Conservation (phyloP, 73 alveolate genomes). For the Stentor coeruleus region DNA sequence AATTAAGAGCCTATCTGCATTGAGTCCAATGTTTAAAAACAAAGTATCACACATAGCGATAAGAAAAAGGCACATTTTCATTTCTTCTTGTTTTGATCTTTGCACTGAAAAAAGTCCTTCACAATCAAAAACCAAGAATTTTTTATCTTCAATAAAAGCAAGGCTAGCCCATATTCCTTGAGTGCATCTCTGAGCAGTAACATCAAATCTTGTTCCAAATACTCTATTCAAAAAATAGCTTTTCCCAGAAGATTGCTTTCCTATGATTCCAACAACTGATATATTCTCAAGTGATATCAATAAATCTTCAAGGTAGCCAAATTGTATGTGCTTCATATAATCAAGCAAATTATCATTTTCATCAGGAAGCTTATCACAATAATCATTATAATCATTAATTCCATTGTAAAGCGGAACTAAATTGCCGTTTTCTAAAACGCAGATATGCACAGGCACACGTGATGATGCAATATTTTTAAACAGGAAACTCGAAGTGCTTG, state of each 20-base stretch:
- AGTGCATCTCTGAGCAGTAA: constrained; percentile 70
- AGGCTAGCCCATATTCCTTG: constrained; percentile 72
- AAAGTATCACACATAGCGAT: constrained; percentile 49
- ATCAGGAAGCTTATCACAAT: not conserved
- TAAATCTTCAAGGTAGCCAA: constrained; percentile 3
- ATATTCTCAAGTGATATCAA: not conserved
- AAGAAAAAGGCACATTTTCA: constrained; percentile 42
- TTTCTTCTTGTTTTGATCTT: constrained; percentile 64
- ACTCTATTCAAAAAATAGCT: constrained; percentile 59
- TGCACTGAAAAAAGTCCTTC: constrained; percentile 62
- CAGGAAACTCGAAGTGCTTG: not conserved
- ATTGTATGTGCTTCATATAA: not conserved
- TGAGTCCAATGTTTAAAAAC: constrained; percentile 49
- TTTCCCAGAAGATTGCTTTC: constrained; percentile 61
- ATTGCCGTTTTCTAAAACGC: constrained; percentile 3
- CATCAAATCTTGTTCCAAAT: constrained; percentile 70
- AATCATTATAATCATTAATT: not conserved
- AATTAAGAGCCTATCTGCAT: not conserved
- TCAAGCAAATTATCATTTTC: not conserved
- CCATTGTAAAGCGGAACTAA: constrained; percentile 17
- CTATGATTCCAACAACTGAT: constrained; percentile 37
- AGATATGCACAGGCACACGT: constrained; percentile 18
- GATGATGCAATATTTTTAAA: not conserved
- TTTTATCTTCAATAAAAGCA: constrained; percentile 19
- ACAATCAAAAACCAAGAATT: constrained; percentile 56